Percentiles rank a stretch among this genome's conserved stretches.
Conservation (phyloP, 176 grass and related monocot genomes). For the Ampelocalamus luodianensis region DNA sequence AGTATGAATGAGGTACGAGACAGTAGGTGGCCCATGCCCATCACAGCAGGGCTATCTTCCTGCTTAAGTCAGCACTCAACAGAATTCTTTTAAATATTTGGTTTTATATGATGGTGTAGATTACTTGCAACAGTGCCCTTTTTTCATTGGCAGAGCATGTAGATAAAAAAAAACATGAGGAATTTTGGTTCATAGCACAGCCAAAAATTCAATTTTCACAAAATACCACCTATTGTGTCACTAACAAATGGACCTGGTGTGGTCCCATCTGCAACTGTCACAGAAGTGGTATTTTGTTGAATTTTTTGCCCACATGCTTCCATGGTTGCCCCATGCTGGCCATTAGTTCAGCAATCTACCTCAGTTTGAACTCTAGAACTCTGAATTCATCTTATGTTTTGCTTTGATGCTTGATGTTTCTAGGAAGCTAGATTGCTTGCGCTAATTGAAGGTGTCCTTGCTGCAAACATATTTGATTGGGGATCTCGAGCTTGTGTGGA, state of each 20-base stretch:
- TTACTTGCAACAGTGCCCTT: constrained; percentile 28
- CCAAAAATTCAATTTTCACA: constrained; percentile 10
- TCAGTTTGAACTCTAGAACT: constrained; percentile 20
- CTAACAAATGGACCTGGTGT: constrained; percentile 25
- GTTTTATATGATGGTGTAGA: neutral
- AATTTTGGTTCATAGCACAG: neutral
- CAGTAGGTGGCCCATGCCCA: neutral
- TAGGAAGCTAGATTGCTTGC: constrained; percentile 91
- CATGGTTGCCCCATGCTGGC: neutral
- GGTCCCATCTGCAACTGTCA: constrained; percentile 8
- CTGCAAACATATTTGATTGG: constrained; percentile 99
- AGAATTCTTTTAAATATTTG: constrained; percentile 20
- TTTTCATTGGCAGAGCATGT: neutral
- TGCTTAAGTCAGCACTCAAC: constrained; percentile 29
- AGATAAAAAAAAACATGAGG: constrained; percentile 1
- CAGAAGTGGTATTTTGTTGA: neutral
- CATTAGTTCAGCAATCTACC: constrained; percentile 26
- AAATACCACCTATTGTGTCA: constrained; percentile 5
- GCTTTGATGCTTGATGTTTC: constrained; percentile 35
- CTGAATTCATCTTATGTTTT: constrained; percentile 34
- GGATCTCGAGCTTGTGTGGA: constrained; percentile 98
- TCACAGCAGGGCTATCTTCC: constrained; percentile 6
- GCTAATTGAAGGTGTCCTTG: constrained; percentile 94
- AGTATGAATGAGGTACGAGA: constrained; percentile 87
- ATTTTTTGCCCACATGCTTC: constrained; percentile 11